Evolutionary conservation across 1,284 basidiomycete species (phyloP).

Genomic region (Rhodotorula mucilaginosa): DNA sequence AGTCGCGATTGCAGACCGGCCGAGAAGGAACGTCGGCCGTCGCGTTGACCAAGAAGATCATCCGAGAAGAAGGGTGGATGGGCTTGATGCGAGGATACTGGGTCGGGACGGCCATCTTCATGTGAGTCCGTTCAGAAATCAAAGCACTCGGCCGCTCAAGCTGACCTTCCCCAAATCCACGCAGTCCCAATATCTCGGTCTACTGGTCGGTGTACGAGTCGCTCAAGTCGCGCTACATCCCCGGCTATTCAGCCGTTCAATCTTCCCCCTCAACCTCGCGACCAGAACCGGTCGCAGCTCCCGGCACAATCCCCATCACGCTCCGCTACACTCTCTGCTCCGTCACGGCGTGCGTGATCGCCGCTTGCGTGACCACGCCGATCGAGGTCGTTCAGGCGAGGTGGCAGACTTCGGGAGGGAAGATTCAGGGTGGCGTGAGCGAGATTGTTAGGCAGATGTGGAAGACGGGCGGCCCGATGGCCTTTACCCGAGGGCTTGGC

Average conservation of each 20-base stretch:
- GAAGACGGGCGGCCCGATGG: slow-evolving; percentile 33
- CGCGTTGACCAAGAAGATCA: slow-evolving; percentile 37
- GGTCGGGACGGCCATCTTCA: slow-evolving; percentile 6
- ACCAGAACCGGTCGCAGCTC: not conserved
- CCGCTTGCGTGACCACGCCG: slow-evolving; percentile 37
- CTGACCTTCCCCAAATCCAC: not conserved
- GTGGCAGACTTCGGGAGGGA: slow-evolving; percentile 41
- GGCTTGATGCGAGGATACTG: slow-evolving; percentile 36
- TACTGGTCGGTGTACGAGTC: slow-evolving; percentile 40
- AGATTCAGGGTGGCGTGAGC: slow-evolving; percentile 22
- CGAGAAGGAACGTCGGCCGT: slow-evolving; percentile 40
- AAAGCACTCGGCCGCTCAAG: too few species aligned
- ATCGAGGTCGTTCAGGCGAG: slow-evolving; percentile 42
- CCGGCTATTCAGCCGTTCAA: slow-evolving; percentile 31
- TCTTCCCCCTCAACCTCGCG: not conserved
- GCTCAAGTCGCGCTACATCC: slow-evolving; percentile 42
- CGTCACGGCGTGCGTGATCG: slow-evolving; percentile 34
- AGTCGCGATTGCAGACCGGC: slow-evolving; percentile 41
- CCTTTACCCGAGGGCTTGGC: slow-evolving; percentile 39
- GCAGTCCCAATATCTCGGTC: slow-evolving; percentile 15
- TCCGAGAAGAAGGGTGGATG: slow-evolving; percentile 38
- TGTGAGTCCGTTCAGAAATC: not conserved
- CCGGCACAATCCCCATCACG: slow-evolving; percentile 27
- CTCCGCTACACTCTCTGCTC: slow-evolving; percentile 41
- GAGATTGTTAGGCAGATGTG: slow-evolving; percentile 37